Evolutionary conservation across 2,329 filamentous ascomycete species (phyloP).

Genomic region (Immersiporthe knoxdaviesiana): DNA sequence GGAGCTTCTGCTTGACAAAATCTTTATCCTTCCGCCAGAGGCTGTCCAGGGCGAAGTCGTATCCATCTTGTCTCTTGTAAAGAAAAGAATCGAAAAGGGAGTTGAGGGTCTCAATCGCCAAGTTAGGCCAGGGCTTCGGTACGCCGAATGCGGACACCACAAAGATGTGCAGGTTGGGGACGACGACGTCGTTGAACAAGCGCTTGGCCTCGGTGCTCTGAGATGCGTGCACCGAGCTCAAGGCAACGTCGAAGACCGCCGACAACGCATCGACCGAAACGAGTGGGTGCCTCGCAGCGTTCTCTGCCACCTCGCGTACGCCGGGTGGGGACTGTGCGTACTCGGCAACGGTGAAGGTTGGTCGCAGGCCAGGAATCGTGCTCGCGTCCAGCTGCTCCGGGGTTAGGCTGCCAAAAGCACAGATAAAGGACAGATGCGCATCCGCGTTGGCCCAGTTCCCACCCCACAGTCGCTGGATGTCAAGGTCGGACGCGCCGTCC

Average conservation of each 20-base stretch:
- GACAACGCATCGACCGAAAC: conserved; percentile 85
- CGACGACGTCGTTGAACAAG: conserved; percentile 67
- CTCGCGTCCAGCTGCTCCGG: conserved; percentile 79
- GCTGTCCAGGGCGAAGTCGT: conserved; percentile 87
- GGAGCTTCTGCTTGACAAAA: conserved; percentile 81
- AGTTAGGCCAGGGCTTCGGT: conserved; percentile 73
- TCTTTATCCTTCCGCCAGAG: conserved; percentile 88
- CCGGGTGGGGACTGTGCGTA: conserved; percentile 54
- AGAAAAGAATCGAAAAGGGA: conserved; percentile 84
- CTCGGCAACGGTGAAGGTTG: conserved; percentile 70
- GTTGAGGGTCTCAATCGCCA: conserved; percentile 75
- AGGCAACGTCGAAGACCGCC: conserved; percentile 66
- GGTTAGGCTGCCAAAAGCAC: conserved; percentile 78
- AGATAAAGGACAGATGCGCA: conserved; percentile 91
- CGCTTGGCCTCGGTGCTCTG: conserved; percentile 66
- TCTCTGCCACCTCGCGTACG: conserved; percentile 55
- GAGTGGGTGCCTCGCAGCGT: conserved; percentile 80
- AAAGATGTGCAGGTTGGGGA: conserved; percentile 78
- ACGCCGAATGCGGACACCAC: conserved; percentile 78
- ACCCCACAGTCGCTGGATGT: conserved; percentile 89
- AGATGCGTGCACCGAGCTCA: conserved; percentile 63
- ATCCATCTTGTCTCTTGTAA: conserved; percentile 74
- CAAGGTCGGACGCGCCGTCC: conserved; percentile 62
- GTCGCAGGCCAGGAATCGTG: conserved; percentile 79
- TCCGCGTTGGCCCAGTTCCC: conserved; percentile 85